Base-by-base conservation (phyloP, 2,329 filamentous ascomycete genomes). In the Hymenoscyphus repandus region DNA sequence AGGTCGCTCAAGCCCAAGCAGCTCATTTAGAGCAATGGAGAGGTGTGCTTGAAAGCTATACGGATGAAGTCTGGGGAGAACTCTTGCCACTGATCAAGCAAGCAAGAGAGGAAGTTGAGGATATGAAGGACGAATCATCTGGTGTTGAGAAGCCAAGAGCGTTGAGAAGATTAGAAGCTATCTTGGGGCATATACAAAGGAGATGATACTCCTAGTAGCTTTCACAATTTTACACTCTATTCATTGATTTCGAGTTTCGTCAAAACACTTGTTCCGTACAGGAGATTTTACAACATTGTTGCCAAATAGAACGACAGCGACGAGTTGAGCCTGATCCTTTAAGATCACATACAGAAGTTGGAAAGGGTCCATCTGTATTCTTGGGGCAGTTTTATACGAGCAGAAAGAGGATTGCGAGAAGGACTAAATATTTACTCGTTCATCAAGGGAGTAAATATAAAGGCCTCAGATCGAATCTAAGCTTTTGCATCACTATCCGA, bases 1-100 rank as follows among this genome's bases (percentile, higher is more conserved):
- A 45, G 6, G 33, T 50, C 7, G 38, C 10, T 37, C 20, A 54
- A 40, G 33, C 20, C 17, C 48, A 66, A 60, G 60, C 68, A 42
- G 57, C 68, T 13, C 82, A 79, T 78, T 64, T 78, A 11, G 66
- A 70, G 33, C 74, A 80, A 58, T 84, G 80, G 80, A 71, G 72
- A 32, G 70, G 72, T 38, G 78, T 83, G 6, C 68, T 84, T 20
- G 74, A 70, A 1, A 68, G 72, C 32, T 85, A 85, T 57, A 75
- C 74, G 0, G 81, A 86, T 62, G 79, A 86, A 49, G 83, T 88
- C 20, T 88, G 84, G 85, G 85, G 84, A 17, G 80, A 79, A 50
- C 65, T 87, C 17, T 67, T 73, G 30, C 72, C 76, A 3, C 68
- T 85, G 32, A 75, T 82, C 9, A 69, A 72, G 45, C 74, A 79